Evolutionary conservation across 2,329 filamentous ascomycete genomes (phyloP).

Genomic region (Claviceps monticola): DNA sequence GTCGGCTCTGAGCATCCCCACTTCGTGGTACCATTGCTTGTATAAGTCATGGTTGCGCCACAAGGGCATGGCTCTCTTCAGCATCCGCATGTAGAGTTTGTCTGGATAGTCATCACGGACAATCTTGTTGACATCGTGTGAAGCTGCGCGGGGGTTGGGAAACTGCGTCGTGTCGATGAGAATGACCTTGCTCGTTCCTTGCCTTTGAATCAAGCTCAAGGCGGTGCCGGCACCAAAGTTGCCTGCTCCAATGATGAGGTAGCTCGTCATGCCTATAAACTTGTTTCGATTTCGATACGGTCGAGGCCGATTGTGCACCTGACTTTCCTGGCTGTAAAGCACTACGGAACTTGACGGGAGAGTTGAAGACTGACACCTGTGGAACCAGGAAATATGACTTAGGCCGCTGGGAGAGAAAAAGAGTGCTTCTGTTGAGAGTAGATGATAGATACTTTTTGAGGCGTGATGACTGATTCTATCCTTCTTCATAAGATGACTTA

Average conservation of each 20-base stretch:
- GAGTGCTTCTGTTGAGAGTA: no score
- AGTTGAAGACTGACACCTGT: neutral
- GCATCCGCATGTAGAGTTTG: constrained; percentile 25
- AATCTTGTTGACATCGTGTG: constrained; percentile 33
- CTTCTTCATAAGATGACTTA: neutral
- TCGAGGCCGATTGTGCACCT: neutral
- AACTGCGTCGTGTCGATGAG: constrained; percentile 23
- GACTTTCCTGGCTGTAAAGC: neutral
- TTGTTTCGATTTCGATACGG: neutral
- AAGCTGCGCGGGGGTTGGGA: constrained; percentile 27
- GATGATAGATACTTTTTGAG: no score
- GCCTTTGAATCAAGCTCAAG: constrained; percentile 19
- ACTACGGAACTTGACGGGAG: neutral
- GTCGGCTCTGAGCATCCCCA: constrained; percentile 36
- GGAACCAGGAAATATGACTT: neutral
- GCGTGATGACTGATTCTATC: neutral
- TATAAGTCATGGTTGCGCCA: constrained; percentile 35
- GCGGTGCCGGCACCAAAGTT: constrained; percentile 31
- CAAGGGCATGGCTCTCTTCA: constrained; percentile 24
- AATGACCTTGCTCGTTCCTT: constrained; percentile 16
- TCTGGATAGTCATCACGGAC: constrained; percentile 29
- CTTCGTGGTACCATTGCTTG: constrained; percentile 39
- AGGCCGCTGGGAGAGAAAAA: neutral
- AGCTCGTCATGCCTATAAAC: constrained; percentile 7
- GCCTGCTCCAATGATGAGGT: constrained; percentile 27